Evolutionary conservation across 1,139 yeast species (phyloP), one percentile per base, ranked within the genome.

Genomic region (Debaryomyces coudertii): DNA sequence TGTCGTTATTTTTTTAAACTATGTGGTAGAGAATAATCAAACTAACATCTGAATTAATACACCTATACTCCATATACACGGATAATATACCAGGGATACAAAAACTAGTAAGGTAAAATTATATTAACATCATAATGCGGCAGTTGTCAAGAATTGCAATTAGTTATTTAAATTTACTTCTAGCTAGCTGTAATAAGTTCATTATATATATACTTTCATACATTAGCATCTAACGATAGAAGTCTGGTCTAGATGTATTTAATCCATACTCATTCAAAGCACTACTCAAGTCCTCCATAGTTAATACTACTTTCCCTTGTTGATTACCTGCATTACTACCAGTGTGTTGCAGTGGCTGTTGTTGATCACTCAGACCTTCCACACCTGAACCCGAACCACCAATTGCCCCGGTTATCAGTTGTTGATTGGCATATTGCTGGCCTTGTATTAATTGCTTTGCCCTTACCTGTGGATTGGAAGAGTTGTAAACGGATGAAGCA

Each of bases 191-290:
- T 3, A 29, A 14, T 14, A 14, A 28, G 2, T 14, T 29, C 33
- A 9, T 15, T 8, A 36, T 43, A 24, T 18, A 34, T 24, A 12
- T 36, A 20, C 27, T 12, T 38, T 38, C 27, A 28, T 23, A 25
- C 34, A 16, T 18, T 18, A 31, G 9, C 27, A 23, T 40, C 22
- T 44, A 49, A 22, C 51, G 48, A 68, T 93, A 95, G 64, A 92
- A 95, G 54, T 92, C 98, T 0, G 99, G 98, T 54, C 97, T 78
- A 49, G 86, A 80, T 3, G 95, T 82, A 60, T 93, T 92, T 57
- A 95, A 76, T 1, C 99, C 99, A 61, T 93, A 93, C 63, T 95
- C 99, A 35, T 90, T 80, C 53, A 90, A 68, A 0, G 97, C 97
- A 60, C 87, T 85, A 55, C 95, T 85, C 58, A 90, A 74, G 61